Conservation (phyloP, 495 filamentous ascomycete genomes). For the Collariella sp. region DNA sequence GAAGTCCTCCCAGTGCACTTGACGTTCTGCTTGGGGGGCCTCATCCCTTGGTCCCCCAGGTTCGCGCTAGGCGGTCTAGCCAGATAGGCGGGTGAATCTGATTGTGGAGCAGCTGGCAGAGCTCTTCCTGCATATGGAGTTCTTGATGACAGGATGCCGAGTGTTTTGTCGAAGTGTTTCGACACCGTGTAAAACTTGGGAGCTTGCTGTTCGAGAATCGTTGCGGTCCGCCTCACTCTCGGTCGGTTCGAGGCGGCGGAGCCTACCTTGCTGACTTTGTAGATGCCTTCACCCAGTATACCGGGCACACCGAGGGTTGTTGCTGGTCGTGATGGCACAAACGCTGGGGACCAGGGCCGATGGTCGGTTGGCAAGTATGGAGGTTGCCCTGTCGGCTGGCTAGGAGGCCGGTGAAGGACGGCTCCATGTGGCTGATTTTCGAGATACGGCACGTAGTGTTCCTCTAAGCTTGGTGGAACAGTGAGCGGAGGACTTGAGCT, state of each 20-base stretch:
- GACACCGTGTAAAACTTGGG: slow-evolving; percentile 7
- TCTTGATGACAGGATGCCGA: slow-evolving; percentile 5
- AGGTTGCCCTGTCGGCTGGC: slow-evolving; percentile 8
- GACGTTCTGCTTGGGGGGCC: neutral
- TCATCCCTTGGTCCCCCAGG: neutral
- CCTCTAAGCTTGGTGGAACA: neutral
- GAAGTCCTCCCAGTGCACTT: neutral
- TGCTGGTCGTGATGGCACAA: slow-evolving; percentile 9
- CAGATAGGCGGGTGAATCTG: neutral
- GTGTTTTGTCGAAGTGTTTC: slow-evolving; percentile 13
- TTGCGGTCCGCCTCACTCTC: slow-evolving; percentile 4
- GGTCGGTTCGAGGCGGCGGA: slow-evolving; percentile 3
- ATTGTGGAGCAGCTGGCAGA: neutral
- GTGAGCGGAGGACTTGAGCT: neutral
- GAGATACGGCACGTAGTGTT: neutral
- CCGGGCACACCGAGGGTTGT: slow-evolving; percentile 17
- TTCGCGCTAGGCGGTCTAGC: neutral
- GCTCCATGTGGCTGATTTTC: neutral
- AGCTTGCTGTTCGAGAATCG: neutral
- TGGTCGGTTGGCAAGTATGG: neutral
- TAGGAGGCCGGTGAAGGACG: slow-evolving; percentile 5
- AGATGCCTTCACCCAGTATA: slow-evolving; percentile 20
- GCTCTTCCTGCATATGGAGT: neutral
- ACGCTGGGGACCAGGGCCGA: slow-evolving; percentile 9
- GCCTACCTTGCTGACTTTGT: slow-evolving; percentile 23